Evolutionary conservation across 805 yeast genomes (phyloP), one percentile per base, ranked within the genome.

Genomic region (Pichia deserticola): DNA sequence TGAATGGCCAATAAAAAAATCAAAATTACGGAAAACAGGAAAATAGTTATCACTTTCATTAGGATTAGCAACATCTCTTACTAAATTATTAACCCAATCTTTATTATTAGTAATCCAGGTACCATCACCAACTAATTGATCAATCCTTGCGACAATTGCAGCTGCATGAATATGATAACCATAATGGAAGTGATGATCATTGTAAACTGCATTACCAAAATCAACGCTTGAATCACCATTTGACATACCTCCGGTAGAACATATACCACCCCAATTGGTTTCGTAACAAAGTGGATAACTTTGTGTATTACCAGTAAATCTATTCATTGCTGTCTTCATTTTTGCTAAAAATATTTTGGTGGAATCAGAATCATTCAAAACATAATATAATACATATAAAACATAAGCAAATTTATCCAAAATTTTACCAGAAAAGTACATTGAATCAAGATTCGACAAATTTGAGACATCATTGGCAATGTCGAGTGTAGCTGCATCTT

Each of bases 1-100:
- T 0, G 89, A 82, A 61, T 85, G 90, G 1, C 92, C 92, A 58
- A 77, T 77, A 60, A 68, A 85, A 87, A 87, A 85, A 60, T 83
- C 88, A 65, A 84, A 84, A 7, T 80, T 73, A 59, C 90, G 73
- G 42, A 72, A 82, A 15, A 77, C 82, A 7, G 89, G 89, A 67
- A 84, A 84, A 57, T 64, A 75, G 2, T 61, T 56, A 57, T 85
- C 90, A 7, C 68, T 65, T 13, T 67, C 68, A 6, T 71, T 66
- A 5, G 87, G 86, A 54, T 79, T 81, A 3, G 86, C 82, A 52
- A 76, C 79, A 65, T 84, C 90, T 64, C 89, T 73, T n/a, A 82
- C 62, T 49, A 84, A 69, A 12, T 78, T 68, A 43, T 74, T 76
- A 12, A 78, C 81, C 75, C 84, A 84, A 34, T 70, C 67, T 52